phyloP scores from a whole-genome alignment of 805 yeast species.

The Pichia deserticola region DNA sequence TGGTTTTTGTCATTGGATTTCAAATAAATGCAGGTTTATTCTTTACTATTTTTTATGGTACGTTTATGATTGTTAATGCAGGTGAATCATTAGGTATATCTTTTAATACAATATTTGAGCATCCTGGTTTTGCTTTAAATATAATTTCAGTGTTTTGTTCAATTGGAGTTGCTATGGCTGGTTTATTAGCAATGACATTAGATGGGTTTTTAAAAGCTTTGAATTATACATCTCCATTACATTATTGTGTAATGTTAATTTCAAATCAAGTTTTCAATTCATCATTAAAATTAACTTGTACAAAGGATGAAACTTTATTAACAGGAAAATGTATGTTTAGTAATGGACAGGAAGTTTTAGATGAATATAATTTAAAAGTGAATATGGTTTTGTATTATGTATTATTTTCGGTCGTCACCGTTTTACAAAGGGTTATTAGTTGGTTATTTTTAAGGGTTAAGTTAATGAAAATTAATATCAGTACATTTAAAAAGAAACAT shows the following conservation, averaged over 20 bases:
- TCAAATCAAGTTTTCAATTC: conserved; percentile 52
- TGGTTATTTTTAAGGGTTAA: conserved; percentile 22
- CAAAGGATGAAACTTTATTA: conserved; percentile 15
- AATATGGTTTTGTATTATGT: conserved; percentile 33
- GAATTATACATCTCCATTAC: conserved; percentile 72
- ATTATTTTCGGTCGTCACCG: conserved; percentile 31
- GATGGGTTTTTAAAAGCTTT: conserved; percentile 59
- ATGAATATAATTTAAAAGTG: conserved; percentile 39
- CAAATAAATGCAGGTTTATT: conserved; percentile 62
- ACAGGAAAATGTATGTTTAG: conserved; percentile 40
- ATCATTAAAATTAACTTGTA: conserved; percentile 46
- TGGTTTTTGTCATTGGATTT: conserved; percentile 65
- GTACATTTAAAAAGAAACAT: conserved; percentile 1
- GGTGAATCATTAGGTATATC: conserved; percentile 84
- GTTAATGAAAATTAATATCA: conserved; percentile 16
- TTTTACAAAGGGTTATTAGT: conserved; percentile 37
- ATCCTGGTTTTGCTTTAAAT: conserved; percentile 76
- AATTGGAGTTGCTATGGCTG: conserved; percentile 77
- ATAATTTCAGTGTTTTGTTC: conserved; percentile 59
- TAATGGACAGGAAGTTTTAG: conserved; percentile 50
- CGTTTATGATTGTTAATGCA: conserved; percentile 52
- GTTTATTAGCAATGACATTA: conserved; percentile 74
- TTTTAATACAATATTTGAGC: conserved; percentile 63
- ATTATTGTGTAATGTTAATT: conserved; percentile 56
- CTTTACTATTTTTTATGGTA: conserved; percentile 52